phyloP scores from a whole-genome alignment of 352 stramenopile genomes.

The Aphanomyces cochlioides region DNA sequence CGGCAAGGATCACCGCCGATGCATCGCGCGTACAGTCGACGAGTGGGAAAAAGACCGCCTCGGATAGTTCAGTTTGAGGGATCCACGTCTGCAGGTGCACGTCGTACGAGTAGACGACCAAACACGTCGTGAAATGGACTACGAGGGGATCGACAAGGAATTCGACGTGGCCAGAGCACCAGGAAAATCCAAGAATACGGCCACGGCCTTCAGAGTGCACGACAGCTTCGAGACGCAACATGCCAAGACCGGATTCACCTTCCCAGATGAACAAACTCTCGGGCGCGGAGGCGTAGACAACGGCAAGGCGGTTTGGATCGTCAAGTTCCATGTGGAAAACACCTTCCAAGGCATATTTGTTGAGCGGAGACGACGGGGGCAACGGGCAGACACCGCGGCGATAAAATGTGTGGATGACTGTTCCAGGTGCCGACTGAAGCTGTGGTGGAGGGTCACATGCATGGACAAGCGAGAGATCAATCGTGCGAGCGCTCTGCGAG shows the following conservation, averaged over 20 bases:
- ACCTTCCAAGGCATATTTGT: conserved; percentile 25
- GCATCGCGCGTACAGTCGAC: conserved; percentile 83
- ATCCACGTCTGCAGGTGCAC: conserved; percentile 52
- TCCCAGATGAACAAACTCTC: conserved; percentile 68
- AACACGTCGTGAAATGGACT: conserved; percentile 59
- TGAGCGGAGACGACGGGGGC: background rate
- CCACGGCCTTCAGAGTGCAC: conserved; percentile 56
- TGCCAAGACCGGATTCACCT: conserved; percentile 73
- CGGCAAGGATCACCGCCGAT: conserved; percentile 70
- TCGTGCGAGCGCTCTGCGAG: conserved; percentile 34
- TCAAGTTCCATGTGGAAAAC: conserved; percentile 79
- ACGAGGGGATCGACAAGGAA: conserved; percentile 79
- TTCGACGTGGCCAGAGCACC: conserved; percentile 75
- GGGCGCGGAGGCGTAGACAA: conserved; percentile 48
- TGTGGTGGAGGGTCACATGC: conserved; percentile 33
- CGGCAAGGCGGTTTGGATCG: conserved; percentile 74
- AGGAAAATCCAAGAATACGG: conserved; percentile 64
- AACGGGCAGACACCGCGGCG: conserved; percentile 34
- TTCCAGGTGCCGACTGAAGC: conserved; percentile 8
- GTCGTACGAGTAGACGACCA: conserved; percentile 81
- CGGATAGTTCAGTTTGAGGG: conserved; percentile 59
- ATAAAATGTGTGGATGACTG: conserved; percentile 34
- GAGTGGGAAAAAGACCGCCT: conserved; percentile 41
- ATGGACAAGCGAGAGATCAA: conserved; percentile 77
- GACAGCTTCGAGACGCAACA: conserved; percentile 63